A percentile compares a stretch with the other conserved stretches of the same genome.
Conservation (phyloP, 352 stramenopile genomes). For the Phytophthora niederhauseri region DNA sequence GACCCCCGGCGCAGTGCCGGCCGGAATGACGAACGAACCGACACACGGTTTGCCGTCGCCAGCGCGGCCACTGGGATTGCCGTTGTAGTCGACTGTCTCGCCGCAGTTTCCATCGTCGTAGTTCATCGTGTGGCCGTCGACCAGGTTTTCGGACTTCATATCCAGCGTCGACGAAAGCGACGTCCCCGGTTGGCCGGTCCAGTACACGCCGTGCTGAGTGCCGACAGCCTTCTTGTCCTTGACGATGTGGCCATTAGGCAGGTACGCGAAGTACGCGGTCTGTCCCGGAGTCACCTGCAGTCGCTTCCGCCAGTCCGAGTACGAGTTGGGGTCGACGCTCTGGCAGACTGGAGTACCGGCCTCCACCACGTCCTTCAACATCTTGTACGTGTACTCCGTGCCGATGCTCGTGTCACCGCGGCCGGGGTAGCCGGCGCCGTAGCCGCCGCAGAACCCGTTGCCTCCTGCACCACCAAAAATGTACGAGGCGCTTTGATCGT, state of each 20-base stretch:
- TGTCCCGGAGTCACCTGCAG: conserved; percentile 44
- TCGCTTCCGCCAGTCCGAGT: conserved; percentile 64
- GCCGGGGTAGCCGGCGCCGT: conserved; percentile 63
- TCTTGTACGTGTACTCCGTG: conserved; percentile 66
- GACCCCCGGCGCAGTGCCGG: conserved; percentile 46
- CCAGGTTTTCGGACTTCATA: conserved; percentile 52
- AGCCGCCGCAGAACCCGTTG: conserved; percentile 76
- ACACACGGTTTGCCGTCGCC: conserved; percentile 71
- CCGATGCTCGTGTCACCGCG: conserved; percentile 60
- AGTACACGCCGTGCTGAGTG: conserved; percentile 70
- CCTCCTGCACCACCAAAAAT: conserved; percentile 66
- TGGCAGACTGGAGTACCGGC: conserved; percentile 52
- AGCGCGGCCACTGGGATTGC: conserved; percentile 50
- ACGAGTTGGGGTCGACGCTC: conserved; percentile 54
- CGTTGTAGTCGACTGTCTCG: conserved; percentile 52
- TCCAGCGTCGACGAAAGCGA: conserved; percentile 53
- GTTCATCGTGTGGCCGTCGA: conserved; percentile 50
- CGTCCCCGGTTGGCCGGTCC: conserved; percentile 48
- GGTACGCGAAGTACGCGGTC: conserved; percentile 56
- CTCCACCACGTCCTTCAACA: conserved; percentile 70
- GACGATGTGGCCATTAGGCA: conserved; percentile 65
- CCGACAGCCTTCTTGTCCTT: conserved; percentile 74
- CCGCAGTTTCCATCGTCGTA: conserved; percentile 72
- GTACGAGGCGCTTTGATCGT: conserved; percentile 66
- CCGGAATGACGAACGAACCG: conserved; percentile 54